Evolutionary conservation across 768 basidiomycete species (phyloP).

Genomic region (Termitomyces sp.): DNA sequence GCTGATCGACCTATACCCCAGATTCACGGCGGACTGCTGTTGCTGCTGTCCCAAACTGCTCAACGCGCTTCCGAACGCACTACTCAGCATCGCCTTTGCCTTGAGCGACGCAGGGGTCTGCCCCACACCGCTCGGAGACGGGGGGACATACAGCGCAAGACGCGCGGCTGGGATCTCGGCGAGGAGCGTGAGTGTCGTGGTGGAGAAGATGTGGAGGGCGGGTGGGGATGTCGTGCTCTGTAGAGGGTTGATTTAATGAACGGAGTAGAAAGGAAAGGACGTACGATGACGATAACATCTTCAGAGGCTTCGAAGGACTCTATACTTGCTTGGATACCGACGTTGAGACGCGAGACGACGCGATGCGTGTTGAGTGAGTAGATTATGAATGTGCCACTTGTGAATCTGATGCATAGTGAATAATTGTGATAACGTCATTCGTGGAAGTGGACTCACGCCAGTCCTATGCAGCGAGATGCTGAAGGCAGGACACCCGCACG

Average conservation of each 20-base stretch:
- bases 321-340: conserved; percentile 22
- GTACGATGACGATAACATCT: conserved; percentile 56
- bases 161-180: conserved; percentile 45
- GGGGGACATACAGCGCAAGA: conserved; percentile 43
- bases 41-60: not conserved
- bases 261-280: conserved; percentile 21
- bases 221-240: conserved; percentile 60
- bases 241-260: not conserved
- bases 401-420: conserved; percentile 14
- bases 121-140: conserved; percentile 18
- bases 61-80: conserved; percentile 9
- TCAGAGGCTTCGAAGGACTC: conserved; percentile 43
- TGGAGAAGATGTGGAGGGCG: conserved; percentile 53
- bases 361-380: conserved; percentile 32
- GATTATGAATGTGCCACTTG: conserved; percentile 3
- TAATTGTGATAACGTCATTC: not conserved
- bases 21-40: not conserved
- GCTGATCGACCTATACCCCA: too few relatives aligned
- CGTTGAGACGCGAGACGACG: conserved; percentile 44
- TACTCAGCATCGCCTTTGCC: conserved; percentile 11
- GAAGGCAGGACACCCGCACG: conserved; percentile 40
- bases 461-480: conserved; percentile 18
- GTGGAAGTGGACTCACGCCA: conserved; percentile 24
- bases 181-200: conserved; percentile 48
- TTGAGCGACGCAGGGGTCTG: not conserved